A percentile compares a stretch with the other conserved stretches of the same genome.
Evolutionary conservation across 2,329 filamentous ascomycete species (phyloP).

Genomic region (Pseudogymnoascus sp.): DNA sequence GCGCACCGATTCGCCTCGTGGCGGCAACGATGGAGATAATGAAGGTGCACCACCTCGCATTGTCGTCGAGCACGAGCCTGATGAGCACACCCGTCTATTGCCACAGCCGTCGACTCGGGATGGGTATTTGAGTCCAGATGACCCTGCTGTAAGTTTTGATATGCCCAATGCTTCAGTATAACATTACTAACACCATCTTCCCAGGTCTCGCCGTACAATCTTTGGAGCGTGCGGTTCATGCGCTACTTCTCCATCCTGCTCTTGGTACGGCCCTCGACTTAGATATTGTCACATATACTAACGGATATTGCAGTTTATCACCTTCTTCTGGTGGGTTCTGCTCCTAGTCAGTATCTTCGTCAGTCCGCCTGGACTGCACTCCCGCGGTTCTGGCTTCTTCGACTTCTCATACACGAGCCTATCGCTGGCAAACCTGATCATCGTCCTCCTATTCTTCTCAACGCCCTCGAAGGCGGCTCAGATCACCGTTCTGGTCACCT

Average conservation of each 20-base stretch:
- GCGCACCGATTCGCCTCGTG: constrained; percentile 27
- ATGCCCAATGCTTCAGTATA: not conserved
- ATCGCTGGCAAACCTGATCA: constrained; percentile 64
- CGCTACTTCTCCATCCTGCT: constrained; percentile 72
- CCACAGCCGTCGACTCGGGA: constrained; percentile 18
- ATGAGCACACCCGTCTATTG: constrained; percentile 42
- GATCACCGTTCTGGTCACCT: constrained; percentile 60
- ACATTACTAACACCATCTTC: constrained; percentile 16
- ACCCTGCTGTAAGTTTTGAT: constrained; percentile 57
- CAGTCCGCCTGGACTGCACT: constrained; percentile 78
- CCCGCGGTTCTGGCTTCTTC: constrained; percentile 85
- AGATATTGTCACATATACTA: not conserved
- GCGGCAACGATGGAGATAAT: constrained; percentile 17
- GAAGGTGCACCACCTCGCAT: constrained; percentile 21
- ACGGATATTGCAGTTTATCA: constrained; percentile 37
- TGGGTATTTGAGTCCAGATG: constrained; percentile 64
- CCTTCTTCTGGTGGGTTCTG: constrained; percentile 87
- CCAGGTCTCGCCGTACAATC: constrained; percentile 79
- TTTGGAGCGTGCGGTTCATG: constrained; percentile 79
- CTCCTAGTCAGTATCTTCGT: constrained; percentile 85
- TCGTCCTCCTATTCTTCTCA: constrained; percentile 78
- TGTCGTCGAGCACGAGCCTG: constrained; percentile 34
- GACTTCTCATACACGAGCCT: constrained; percentile 77
- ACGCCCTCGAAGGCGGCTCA: constrained; percentile 73
- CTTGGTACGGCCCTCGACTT: constrained; percentile 30